Conservation (phyloP, 495 filamentous ascomycete species). For the Aspergillus avenaceus region DNA sequence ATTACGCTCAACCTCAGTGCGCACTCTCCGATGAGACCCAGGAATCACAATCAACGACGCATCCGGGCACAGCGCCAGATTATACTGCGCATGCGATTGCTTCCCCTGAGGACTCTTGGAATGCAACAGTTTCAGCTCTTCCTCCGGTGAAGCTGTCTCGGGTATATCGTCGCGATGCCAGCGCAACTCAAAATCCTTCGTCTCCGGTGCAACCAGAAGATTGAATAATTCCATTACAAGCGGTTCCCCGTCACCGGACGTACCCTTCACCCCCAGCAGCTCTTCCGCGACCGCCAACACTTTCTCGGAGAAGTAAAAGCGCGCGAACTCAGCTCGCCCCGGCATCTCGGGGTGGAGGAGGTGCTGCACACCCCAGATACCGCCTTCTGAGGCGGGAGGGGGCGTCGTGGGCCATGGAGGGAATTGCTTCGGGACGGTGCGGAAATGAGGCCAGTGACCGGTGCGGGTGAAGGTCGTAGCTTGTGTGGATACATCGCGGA, state of each 20-base stretch:
- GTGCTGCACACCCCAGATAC: conserved; percentile 86
- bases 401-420: conserved; percentile 64
- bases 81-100: conserved; percentile 72
- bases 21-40: conserved; percentile 60
- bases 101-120: conserved; percentile 40
- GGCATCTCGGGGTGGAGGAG: conserved; percentile 67
- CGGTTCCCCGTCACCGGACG: conserved; percentile 27
- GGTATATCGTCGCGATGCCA: conserved; percentile 82
- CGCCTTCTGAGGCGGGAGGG: conserved; percentile 46
- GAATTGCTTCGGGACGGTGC: conserved; percentile 82
- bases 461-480: conserved; percentile 53
- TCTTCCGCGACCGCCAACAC: conserved; percentile 55
- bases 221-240: conserved; percentile 83
- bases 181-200: conserved; percentile 57
- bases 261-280: conserved; percentile 42
- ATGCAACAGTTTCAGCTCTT: conserved; percentile 47
- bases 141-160: conserved; percentile 47
- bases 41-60: conserved; percentile 65
- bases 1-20: conserved; percentile 60
- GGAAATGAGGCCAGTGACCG: conserved; percentile 71
- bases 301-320: conserved; percentile 59
- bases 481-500: conserved; percentile 51
- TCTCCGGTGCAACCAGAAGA: conserved; percentile 64
- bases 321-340: conserved; percentile 49
- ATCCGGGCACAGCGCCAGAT: conserved; percentile 68